phyloP scores from a whole-genome alignment of 2,329 filamentous ascomycete genomes.

The Scytalidium sp. region DNA sequence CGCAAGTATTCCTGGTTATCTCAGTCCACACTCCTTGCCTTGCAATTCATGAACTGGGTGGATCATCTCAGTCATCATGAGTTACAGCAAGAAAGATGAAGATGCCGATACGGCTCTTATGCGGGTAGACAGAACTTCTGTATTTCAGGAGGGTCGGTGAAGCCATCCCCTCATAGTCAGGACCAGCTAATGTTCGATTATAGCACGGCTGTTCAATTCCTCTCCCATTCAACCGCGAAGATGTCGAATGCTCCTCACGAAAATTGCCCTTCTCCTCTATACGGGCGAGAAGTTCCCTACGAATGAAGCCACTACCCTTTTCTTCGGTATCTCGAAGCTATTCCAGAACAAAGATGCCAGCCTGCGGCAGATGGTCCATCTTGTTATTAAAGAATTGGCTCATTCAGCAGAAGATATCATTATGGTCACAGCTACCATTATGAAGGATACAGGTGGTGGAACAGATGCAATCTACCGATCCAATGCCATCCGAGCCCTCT shows the following conservation, averaged over 20 bases:
- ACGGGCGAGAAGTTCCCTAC: conserved; percentile 96
- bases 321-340: conserved; percentile 98
- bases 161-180: conserved; percentile 21
- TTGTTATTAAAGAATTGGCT: conserved; percentile 96
- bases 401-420: conserved; percentile 97
- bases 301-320: conserved; percentile 95
- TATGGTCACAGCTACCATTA: conserved; percentile 99
- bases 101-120: conserved; percentile 91
- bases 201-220: conserved; percentile 96
- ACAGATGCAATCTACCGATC: conserved; percentile 92
- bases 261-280: conserved; percentile 94
- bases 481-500: conserved; percentile 93
- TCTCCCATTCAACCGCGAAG: conserved; percentile 94
- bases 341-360: conserved; percentile 99
- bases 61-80: conserved; percentile 59
- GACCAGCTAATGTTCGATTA: conserved; percentile 34
- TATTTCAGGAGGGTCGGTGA: conserved; percentile 90
- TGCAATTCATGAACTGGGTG: conserved; percentile 33
- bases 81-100: conserved; percentile 99
- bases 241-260: conserved; percentile 96
- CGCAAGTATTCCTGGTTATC: neutral
- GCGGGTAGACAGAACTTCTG: conserved; percentile 95
- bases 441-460: conserved; percentile 97
- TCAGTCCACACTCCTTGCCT: conserved; percentile 12
- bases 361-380: conserved; percentile 96